A percentile compares a stretch with the other conserved stretches of the same genome.
Evolutionary conservation across 257 asterid genomes (phyloP).

Genomic region (Solanum clarkiae): DNA sequence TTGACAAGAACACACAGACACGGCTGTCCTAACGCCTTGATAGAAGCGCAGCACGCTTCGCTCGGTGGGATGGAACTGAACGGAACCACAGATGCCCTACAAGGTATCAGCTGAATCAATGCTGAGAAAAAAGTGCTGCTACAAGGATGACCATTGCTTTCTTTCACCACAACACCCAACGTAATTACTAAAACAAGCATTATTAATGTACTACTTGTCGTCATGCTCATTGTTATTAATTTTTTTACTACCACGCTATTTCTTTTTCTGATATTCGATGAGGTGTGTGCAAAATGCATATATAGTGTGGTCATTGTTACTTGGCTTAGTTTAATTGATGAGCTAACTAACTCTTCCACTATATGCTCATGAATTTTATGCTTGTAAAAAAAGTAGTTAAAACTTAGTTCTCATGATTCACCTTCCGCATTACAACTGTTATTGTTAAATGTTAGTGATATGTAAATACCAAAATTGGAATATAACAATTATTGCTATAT

Average conservation of each 20-base stretch:
- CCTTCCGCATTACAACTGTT: background rate
- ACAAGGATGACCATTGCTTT: constrained; percentile 40
- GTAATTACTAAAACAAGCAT: constrained; percentile 15
- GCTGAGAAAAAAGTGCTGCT: constrained; percentile 65
- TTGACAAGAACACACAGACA: constrained; percentile 72
- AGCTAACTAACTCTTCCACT: background rate
- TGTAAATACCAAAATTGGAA: background rate
- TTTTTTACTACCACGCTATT: background rate
- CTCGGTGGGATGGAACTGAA: constrained; percentile 57
- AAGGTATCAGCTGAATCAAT: constrained; percentile 81
- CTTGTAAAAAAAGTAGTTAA: background rate
- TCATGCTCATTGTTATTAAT: constrained; percentile 11
- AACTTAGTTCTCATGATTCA: background rate
- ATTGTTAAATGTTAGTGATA: background rate
- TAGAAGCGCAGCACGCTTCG: constrained; percentile 72
- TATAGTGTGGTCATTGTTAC: background rate
- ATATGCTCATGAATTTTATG: background rate
- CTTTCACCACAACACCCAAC: constrained; percentile 11
- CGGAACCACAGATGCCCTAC: constrained; percentile 74
- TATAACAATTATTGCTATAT: no score
- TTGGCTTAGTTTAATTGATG: background rate
- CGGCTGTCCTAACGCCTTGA: constrained; percentile 91
- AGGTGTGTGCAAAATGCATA: background rate
- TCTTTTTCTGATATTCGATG: no score
- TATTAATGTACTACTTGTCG: background rate